Evolutionary conservation across 805 yeast species (phyloP).

Genomic region (Candida namnaoensis): DNA sequence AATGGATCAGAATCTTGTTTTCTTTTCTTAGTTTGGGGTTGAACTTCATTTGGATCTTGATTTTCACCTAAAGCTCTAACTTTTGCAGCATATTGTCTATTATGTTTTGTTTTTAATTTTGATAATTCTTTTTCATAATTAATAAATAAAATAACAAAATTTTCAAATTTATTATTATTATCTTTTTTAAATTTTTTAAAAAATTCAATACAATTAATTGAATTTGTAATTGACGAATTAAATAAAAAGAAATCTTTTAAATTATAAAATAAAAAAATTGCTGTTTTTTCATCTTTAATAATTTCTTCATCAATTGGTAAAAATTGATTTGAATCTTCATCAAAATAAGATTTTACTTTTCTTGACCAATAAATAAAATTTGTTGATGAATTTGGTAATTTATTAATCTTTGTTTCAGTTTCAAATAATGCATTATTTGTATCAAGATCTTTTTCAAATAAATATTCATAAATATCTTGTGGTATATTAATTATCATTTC

Average conservation of each 20-base stretch:
- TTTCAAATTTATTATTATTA: constrained; percentile 14
- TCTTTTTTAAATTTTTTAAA: constrained; percentile 14
- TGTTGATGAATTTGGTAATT: no score
- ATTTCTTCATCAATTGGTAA: constrained; percentile 38
- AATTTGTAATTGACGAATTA: no score
- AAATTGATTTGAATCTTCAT: constrained; percentile 38
- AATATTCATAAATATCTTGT: no score
- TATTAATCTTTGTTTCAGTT: constrained; percentile 17
- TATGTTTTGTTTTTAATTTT: constrained; percentile 34
- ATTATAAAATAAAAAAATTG: constrained; percentile 35
- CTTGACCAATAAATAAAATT: constrained; percentile 41
- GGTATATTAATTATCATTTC: constrained; percentile 43
- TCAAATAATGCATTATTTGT: no score
- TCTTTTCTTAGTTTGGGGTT: background rate
- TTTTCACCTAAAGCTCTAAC: constrained; percentile 18
- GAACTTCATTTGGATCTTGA: no score
- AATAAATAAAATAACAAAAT: constrained; percentile 35
- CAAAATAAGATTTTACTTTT: constrained; percentile 37
- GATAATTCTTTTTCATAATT: constrained; percentile 39
- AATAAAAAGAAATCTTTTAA: constrained; percentile 38
- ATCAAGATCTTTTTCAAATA: no score
- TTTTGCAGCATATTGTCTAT: constrained; percentile 32
- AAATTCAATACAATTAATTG: constrained; percentile 14
- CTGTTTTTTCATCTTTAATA: constrained; percentile 30
- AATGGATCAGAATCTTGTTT: constrained; percentile 2